These are phyloP conservation scores for Vitis hybrid DNA, from an alignment of 177 flowering plant genomes.

Conservation along the genomic window DNA sequence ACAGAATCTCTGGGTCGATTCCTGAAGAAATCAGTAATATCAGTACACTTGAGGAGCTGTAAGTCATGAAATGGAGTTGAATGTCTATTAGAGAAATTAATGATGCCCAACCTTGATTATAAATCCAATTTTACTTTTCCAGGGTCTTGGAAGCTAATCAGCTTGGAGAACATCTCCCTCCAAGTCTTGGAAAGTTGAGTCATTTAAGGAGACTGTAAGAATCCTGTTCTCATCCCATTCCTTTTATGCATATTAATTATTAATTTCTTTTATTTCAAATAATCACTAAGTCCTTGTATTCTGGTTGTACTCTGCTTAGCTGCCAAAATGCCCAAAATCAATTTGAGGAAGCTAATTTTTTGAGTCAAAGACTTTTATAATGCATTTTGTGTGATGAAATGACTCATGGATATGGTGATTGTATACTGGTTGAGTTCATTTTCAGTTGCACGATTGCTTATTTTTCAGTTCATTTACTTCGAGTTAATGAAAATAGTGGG, in stretches of 20 bases:
- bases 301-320: too few relatives aligned
- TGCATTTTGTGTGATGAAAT: too few relatives aligned
- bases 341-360: too few relatives aligned
- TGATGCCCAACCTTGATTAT: not conserved
- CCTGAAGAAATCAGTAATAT: conserved; percentile 65
- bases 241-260: not conserved
- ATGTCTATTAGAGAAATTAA: not conserved
- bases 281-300: not conserved
- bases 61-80: conserved; percentile 28
- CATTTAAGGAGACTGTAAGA: conserved; percentile 62
- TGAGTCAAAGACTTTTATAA: too few relatives aligned
- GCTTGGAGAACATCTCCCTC: conserved; percentile 55
- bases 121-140: conserved; percentile 10
- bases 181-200: conserved; percentile 55
- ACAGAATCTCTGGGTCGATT: conserved; percentile 66
- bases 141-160: conserved; percentile 64
- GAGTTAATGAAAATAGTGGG: too few relatives aligned
- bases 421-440: too few relatives aligned
- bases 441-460: too few relatives aligned
- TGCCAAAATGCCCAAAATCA: too few relatives aligned
- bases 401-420: too few relatives aligned
- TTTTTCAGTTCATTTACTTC: too few relatives aligned
- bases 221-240: not conserved
- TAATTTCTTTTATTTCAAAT: not conserved
- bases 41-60: conserved; percentile 56